These are phyloP conservation scores for Chlorencoelia australis DNA, from an alignment of 2,329 filamentous ascomycete species.

Conservation along the genomic window DNA sequence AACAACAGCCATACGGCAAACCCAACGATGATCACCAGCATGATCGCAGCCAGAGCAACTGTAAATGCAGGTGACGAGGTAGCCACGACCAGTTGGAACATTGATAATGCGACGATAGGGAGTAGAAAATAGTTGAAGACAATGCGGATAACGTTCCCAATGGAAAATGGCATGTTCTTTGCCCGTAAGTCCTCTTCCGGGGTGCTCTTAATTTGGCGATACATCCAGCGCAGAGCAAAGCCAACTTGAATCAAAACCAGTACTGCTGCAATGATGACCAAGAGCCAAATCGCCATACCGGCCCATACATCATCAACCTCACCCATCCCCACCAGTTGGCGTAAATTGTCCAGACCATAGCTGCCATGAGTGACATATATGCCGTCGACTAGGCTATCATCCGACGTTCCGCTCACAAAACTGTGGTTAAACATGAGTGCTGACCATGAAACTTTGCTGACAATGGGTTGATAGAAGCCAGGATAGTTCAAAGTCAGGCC, in stretches of 20 bases:
- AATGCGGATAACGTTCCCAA: conserved; percentile 71
- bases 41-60: conserved; percentile 64
- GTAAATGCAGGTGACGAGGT: conserved; percentile 56
- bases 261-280: conserved; percentile 61
- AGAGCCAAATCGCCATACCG: conserved; percentile 84
- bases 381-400: conserved; percentile 65
- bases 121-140: conserved; percentile 89
- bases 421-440: conserved; percentile 87
- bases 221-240: conserved; percentile 68
- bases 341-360: conserved; percentile 70
- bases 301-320: conserved; percentile 77
- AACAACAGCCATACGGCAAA: conserved; percentile 72
- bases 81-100: conserved; percentile 83
- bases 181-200: conserved; percentile 78
- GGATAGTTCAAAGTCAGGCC: conserved; percentile 80
- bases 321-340: conserved; percentile 74
- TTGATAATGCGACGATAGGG: conserved; percentile 75
- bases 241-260: conserved; percentile 64
- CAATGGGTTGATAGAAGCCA: conserved; percentile 85
- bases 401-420: conserved; percentile 60
- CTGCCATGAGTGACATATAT: conserved; percentile 73
- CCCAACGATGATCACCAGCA: conserved; percentile 61
- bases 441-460: conserved; percentile 84
- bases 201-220: conserved; percentile 59
- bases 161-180: conserved; percentile 83